Conservation (phyloP, 2,329 filamentous ascomycete species). For the Nannizziopsis arthrosporioides region DNA sequence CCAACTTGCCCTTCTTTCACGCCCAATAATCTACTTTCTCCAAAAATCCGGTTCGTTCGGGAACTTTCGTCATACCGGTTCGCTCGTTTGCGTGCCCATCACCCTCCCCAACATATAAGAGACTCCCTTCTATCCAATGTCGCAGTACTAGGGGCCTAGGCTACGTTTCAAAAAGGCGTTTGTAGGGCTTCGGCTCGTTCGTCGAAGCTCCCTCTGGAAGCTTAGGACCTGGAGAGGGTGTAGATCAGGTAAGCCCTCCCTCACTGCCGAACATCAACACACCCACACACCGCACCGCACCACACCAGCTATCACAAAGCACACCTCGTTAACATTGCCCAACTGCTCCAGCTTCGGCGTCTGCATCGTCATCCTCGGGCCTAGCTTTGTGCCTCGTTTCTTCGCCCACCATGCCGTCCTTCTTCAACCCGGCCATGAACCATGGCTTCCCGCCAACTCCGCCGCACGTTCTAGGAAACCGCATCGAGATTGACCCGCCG, state of each 20-base stretch:
- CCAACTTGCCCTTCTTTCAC: not conserved
- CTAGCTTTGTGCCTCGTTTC: slow-evolving; percentile 9
- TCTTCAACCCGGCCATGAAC: slow-evolving; percentile 31
- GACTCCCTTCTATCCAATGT: slow-evolving; percentile 23
- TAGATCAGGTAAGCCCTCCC: slow-evolving; percentile 26
- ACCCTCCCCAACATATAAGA: not conserved
- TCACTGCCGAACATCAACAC: slow-evolving; percentile 3
- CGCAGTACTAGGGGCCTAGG: slow-evolving; percentile 29
- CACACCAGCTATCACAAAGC: not conserved
- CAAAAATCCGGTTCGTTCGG: not conserved
- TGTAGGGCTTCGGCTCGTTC: slow-evolving; percentile 31
- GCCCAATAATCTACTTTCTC: not conserved
- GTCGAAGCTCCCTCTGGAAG: slow-evolving; percentile 26
- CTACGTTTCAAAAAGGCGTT: slow-evolving; percentile 18
- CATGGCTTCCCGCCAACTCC: slow-evolving; percentile 32
- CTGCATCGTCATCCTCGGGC: slow-evolving; percentile 30
- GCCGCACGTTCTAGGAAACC: slow-evolving; percentile 29
- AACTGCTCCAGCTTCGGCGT: slow-evolving; percentile 17
- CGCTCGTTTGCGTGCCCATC: not conserved
- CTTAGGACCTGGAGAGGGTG: slow-evolving; percentile 30
- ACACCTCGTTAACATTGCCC: not conserved
- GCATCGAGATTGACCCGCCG: slow-evolving; percentile 29
- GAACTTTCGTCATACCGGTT: not conserved
- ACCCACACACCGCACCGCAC: not conserved
- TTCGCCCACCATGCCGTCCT: slow-evolving; percentile 31